Percentiles rank a stretch among this genome's conserved stretches.
Evolutionary conservation across 2,329 filamentous ascomycete genomes (phyloP).

Genomic region (Diaporthe amygdali): DNA sequence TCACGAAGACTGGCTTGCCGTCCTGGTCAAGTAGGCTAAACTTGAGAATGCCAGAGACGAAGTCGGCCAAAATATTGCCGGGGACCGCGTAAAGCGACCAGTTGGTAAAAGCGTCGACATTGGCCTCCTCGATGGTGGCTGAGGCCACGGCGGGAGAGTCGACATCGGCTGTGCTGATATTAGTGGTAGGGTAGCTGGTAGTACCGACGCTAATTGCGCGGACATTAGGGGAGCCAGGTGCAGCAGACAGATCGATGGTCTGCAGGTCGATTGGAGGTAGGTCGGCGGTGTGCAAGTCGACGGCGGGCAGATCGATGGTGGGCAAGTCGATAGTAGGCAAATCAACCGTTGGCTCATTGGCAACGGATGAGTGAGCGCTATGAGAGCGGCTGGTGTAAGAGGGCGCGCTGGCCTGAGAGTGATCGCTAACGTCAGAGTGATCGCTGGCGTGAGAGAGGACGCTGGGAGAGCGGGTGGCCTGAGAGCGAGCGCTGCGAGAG

Average conservation of each 20-base stretch:
- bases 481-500: too few relatives aligned
- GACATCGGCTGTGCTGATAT: not conserved
- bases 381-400: not conserved
- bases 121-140: constrained; percentile 34
- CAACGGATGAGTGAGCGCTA: not conserved
- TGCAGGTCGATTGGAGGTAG: not conserved
- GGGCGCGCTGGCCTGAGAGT: too few relatives aligned
- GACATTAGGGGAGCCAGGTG: not conserved
- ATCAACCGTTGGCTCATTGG: not conserved
- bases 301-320: not conserved
- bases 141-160: not conserved
- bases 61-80: constrained; percentile 57
- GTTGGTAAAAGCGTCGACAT: constrained; percentile 55
- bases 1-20: constrained; percentile 61
- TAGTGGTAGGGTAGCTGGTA: not conserved
- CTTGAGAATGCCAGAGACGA: constrained; percentile 59
- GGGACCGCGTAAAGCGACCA: constrained; percentile 6
- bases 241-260: not conserved
- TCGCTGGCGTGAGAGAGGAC: too few relatives aligned
- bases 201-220: not conserved
- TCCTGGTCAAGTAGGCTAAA: constrained; percentile 50
- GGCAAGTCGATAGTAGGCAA: not conserved
- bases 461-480: too few relatives aligned
- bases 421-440: too few relatives aligned
- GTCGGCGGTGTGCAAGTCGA: not conserved